These are phyloP conservation scores for Silene conica DNA, from an alignment of 148 eudicot genomes.

Conservation along the genomic window DNA sequence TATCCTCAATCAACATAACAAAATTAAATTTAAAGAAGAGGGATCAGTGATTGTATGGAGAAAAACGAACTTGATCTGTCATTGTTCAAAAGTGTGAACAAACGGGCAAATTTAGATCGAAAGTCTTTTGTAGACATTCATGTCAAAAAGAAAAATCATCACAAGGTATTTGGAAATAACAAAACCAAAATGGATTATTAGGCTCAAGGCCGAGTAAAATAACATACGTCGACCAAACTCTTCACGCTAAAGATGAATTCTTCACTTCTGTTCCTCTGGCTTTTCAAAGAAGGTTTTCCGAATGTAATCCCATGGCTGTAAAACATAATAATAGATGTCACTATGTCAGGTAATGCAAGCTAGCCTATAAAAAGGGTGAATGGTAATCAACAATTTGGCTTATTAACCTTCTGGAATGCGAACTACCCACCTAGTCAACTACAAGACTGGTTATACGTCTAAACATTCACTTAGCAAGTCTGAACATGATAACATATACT, in stretches of 20 bases:
- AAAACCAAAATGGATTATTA: constrained; percentile 34
- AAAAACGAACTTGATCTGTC: neutral
- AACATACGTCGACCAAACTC: neutral
- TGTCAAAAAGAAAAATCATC: constrained; percentile 23
- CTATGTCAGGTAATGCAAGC: neutral
- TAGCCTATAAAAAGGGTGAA: neutral
- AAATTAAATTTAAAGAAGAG: neutral
- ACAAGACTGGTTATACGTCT: neutral
- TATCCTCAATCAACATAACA: neutral
- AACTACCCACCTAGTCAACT: neutral
- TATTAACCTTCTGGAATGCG: neutral
- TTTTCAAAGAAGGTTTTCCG: constrained; percentile 47
- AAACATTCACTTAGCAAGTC: too few species aligned
- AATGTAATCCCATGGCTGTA: constrained; percentile 46
- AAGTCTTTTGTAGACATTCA: constrained; percentile 15
- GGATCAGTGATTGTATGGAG: neutral
- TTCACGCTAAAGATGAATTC: neutral
- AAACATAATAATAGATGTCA: constrained; percentile 8
- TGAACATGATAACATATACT: too few species aligned
- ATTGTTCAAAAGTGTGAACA: neutral
- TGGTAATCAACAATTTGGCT: neutral
- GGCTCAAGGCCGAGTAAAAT: constrained; percentile 15
- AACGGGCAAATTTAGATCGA: neutral
- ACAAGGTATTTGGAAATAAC: constrained; percentile 18
- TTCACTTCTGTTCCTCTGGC: constrained; percentile 29